Conservation (phyloP, 2,329 filamentous ascomycete genomes). For the Aspergillus persii region DNA sequence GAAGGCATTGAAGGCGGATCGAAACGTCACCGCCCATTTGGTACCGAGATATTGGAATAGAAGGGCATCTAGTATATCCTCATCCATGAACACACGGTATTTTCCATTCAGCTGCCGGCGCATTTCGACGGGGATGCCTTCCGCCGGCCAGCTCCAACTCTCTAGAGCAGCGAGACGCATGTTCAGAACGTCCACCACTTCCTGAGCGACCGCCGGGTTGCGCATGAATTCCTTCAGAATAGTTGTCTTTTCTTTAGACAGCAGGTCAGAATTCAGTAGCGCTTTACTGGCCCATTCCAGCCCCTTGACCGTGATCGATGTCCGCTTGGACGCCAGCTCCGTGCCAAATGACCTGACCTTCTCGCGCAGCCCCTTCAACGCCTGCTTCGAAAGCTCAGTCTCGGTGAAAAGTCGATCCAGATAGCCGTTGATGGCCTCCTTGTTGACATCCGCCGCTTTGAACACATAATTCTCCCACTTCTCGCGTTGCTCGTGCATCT, state of each 20-base stretch:
- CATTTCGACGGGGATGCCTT: slow-evolving; percentile 49
- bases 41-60: slow-evolving; percentile 56
- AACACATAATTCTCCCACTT: slow-evolving; percentile 60
- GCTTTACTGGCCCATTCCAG: slow-evolving; percentile 50
- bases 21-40: slow-evolving; percentile 51
- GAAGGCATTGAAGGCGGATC: slow-evolving; percentile 38
- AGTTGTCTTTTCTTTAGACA: slow-evolving; percentile 52
- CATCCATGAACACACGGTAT: slow-evolving; percentile 60
- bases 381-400: slow-evolving; percentile 40
- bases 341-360: slow-evolving; percentile 39
- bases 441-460: slow-evolving; percentile 45
- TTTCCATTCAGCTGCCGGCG: slow-evolving; percentile 56
- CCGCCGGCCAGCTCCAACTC: slow-evolving; percentile 52
- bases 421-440: slow-evolving; percentile 48
- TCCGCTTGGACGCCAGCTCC: slow-evolving; percentile 23
- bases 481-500: slow-evolving; percentile 54
- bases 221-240: slow-evolving; percentile 52
- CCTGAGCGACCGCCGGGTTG: slow-evolving; percentile 50
- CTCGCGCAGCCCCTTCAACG: slow-evolving; percentile 44
- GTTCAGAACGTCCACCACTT: slow-evolving; percentile 58
- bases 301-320: slow-evolving; percentile 42
- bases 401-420: slow-evolving; percentile 52
- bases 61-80: slow-evolving; percentile 57
- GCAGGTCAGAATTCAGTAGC: slow-evolving; percentile 50
- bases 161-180: slow-evolving; percentile 53